Evolutionary conservation across 1,284 basidiomycete genomes (phyloP), one percentile per base, ranked within the genome.

Genomic region (Ganoderma sinense): DNA sequence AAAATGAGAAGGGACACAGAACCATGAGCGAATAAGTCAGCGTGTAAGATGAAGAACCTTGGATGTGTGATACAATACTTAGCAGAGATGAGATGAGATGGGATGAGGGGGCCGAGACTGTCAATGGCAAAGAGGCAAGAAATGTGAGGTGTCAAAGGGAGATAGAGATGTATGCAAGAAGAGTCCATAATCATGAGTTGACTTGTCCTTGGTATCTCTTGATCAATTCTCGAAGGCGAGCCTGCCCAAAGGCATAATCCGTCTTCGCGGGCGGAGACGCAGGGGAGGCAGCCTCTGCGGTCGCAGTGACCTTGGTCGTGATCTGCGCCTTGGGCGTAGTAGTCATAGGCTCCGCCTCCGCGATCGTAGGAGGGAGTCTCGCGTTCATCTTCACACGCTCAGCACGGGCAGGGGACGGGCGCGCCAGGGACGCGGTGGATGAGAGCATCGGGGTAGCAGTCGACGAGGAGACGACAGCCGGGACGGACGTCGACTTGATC

Each of bases 171-270:
- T 33, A 66, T 66, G 53, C 63, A 18, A 7, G 48, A 23, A 33
- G 10, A 62, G 62, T 63, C 58, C 60, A 31, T 61, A 53, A 65
- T 72, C 59, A 71, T 33, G 66, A 73, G 62, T 73, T 71, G 41
- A 72, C 64, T 66, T 75, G 73, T 72, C 83, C 83, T 76, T 94
- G 93, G 79, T 94, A 94, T 77, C 91, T 92, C 84, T 89, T 91
- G 78, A 94, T 94, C 72, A 94, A 81, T 80, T 94, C 93, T 69
- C 91, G 83, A 72, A 94, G 80, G 69, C 90, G 83, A 20, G 91
- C 91, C 78, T 93, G 90, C 18, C 93, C 93, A 80, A 94, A 93
- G 7, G 87, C 90, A 67, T 91, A 78, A 43, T 91, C 88, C 11
- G 77, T 73, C 76, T 74, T 79, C 66, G 73, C 65, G n/a, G 74